Percentiles rank a stretch among this genome's conserved stretches.
phyloP scores from a whole-genome alignment of 805 yeast species.

The Candida orba region DNA sequence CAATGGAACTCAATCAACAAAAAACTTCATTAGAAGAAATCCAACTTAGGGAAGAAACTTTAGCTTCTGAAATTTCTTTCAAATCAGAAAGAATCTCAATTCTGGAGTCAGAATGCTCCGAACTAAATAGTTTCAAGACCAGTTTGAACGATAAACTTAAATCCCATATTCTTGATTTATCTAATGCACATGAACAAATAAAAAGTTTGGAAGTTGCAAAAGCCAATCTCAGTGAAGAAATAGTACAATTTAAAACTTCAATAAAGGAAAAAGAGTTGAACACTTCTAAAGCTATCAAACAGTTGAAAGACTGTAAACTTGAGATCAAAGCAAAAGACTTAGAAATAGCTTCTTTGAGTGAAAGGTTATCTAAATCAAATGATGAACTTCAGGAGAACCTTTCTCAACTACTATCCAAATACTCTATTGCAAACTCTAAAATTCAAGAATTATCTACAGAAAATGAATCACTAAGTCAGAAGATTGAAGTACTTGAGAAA shows the following conservation, averaged over 20 bases:
- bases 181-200: conserved; percentile 17
- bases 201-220: conserved; percentile 19
- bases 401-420: conserved; percentile 26
- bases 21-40: too few relatives aligned
- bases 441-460: conserved; percentile 35
- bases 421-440: conserved; percentile 29
- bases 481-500: conserved; percentile 31
- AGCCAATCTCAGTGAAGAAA: conserved; percentile 11
- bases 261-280: neutral
- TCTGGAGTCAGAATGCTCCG: conserved; percentile 22
- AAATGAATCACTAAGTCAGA: conserved; percentile 34
- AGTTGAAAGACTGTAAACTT: conserved; percentile 25
- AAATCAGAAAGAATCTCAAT: conserved; percentile 20
- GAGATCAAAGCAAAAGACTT: conserved; percentile 27
- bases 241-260: conserved; percentile 16
- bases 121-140: conserved; percentile 20
- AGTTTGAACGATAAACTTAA: conserved; percentile 21
- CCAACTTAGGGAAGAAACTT: conserved; percentile 11
- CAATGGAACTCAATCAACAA: too few relatives aligned
- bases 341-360: conserved; percentile 26
- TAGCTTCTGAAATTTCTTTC: conserved; percentile 21
- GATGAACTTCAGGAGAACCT: conserved; percentile 30
- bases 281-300: conserved; percentile 19
- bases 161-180: conserved; percentile 22
- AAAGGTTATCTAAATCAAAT: conserved; percentile 25